A percentile compares a stretch with the other conserved stretches of the same genome.
Evolutionary conservation across 2,329 filamentous ascomycete species (phyloP).

Genomic region (Apiospora pterosperma): DNA sequence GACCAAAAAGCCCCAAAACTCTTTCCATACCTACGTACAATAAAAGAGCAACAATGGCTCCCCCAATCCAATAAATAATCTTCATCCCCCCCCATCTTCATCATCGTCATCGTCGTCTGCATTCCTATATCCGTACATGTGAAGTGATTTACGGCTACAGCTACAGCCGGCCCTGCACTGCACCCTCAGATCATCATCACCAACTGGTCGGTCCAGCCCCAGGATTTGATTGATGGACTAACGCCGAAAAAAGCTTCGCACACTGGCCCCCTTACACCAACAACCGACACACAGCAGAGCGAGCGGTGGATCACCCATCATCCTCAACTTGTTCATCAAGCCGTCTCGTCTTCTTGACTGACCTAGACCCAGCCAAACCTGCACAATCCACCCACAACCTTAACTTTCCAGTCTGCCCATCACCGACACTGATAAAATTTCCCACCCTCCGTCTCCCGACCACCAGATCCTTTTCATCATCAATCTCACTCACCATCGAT

Average conservation of each 20-base stretch:
- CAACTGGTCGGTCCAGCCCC: neutral
- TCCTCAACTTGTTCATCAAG: neutral
- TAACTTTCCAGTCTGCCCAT: slow-evolving; percentile 8
- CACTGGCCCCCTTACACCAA: slow-evolving; percentile 6
- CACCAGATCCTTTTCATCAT: neutral
- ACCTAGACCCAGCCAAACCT: slow-evolving; percentile 8
- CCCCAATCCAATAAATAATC: slow-evolving; percentile 17
- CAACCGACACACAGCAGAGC: neutral
- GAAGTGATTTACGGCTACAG: slow-evolving; percentile 10
- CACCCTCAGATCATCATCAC: neutral
- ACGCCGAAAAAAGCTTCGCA: slow-evolving; percentile 9
- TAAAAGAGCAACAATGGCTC: slow-evolving; percentile 1
- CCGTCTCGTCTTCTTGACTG: neutral
- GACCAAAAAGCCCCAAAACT: neutral
- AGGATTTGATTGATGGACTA: neutral
- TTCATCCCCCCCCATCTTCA: slow-evolving; percentile 14
- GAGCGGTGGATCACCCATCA: slow-evolving; percentile 5
- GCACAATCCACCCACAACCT: slow-evolving; percentile 6
- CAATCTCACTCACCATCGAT: neutral
- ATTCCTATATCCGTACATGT: slow-evolving; percentile 1
- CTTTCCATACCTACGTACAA: neutral
- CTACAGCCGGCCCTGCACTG: slow-evolving; percentile 8
- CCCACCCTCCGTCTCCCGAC: neutral
- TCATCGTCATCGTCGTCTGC: slow-evolving; percentile 15
- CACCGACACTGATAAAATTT: slow-evolving; percentile 4